A percentile compares a stretch with the other conserved stretches of the same genome.
These are phyloP conservation scores for Aspergillus costaricaensis DNA, from an alignment of 2,329 filamentous ascomycete species.

Conservation along the genomic window DNA sequence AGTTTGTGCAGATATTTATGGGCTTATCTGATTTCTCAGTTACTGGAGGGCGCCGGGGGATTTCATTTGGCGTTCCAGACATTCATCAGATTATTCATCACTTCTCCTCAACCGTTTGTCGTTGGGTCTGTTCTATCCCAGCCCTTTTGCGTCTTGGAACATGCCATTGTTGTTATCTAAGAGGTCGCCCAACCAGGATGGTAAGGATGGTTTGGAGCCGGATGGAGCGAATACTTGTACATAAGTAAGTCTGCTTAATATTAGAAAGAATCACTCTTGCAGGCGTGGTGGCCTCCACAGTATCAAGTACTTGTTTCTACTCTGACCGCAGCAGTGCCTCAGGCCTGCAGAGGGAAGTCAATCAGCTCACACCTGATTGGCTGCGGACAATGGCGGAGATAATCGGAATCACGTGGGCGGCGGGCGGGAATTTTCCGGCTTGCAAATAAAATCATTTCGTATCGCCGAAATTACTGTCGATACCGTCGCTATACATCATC, in stretches of 20 bases:
- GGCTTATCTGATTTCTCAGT: not conserved
- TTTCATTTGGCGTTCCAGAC: not conserved
- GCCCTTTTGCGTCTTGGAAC: not conserved
- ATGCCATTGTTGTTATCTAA: not conserved
- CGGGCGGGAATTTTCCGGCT: conserved; percentile 9
- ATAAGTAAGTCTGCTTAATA: not conserved
- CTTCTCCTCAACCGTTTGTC: not conserved
- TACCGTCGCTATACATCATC: not conserved
- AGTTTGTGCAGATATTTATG: not conserved
- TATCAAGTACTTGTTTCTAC: not conserved
- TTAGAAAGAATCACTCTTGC: not conserved
- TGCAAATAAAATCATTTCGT: conserved; percentile 6
- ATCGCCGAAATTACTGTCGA: conserved; percentile 2
- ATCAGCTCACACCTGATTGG: conserved; percentile 6
- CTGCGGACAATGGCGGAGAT: not conserved
- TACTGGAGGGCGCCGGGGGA: not conserved
- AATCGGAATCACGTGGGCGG: conserved; percentile 6
- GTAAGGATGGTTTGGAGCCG: conserved; percentile 5
- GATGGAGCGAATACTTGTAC: not conserved
- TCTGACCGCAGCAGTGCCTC: not conserved
- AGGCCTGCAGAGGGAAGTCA: not conserved
- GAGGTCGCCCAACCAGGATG: not conserved
- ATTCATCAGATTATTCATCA: not conserved
- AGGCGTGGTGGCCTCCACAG: not conserved
- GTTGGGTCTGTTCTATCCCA: not conserved